A percentile compares a stretch with the other conserved stretches of the same genome.
These are phyloP conservation scores for Stellera chamaejasme DNA, from an alignment of 345 rosid species.

Conservation along the genomic window DNA sequence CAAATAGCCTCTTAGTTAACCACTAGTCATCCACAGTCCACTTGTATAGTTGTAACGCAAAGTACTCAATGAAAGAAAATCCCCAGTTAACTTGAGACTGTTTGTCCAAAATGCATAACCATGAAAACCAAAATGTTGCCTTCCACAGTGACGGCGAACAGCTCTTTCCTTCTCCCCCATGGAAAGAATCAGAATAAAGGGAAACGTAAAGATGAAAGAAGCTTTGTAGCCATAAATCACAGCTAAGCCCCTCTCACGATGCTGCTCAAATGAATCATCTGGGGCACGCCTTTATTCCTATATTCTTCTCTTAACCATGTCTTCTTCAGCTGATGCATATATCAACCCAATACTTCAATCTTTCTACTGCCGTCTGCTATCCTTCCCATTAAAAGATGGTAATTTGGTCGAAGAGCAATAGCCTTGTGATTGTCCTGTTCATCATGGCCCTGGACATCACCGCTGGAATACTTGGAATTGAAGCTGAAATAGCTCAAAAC, in stretches of 20 bases:
- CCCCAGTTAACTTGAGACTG: no score
- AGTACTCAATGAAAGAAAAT: no score
- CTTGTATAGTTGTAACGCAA: no score
- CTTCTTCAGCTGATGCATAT: conserved; percentile 4
- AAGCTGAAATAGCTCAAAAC: conserved; percentile 49
- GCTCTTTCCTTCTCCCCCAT: conserved; percentile 34
- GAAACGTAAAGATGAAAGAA: conserved; percentile 17
- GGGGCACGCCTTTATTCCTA: conserved; percentile 26
- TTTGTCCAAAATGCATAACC: no score
- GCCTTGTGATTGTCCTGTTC: conserved; percentile 35
- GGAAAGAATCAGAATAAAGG: conserved; percentile 38
- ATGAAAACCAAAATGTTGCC: no score
- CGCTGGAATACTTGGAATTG: conserved; percentile 53
- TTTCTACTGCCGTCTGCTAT: no score
- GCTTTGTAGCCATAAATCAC: conserved; percentile 15
- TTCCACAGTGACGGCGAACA: no score
- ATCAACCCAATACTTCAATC: not conserved
- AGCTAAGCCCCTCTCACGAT: conserved; percentile 13
- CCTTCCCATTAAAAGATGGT: not conserved
- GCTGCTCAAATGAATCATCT: conserved; percentile 9
- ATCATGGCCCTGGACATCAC: conserved; percentile 44
- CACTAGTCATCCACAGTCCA: no score
- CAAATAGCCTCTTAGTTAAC: no score
- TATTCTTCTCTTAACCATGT: conserved; percentile 18
- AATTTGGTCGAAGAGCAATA: conserved; percentile 23